Percentiles rank a stretch among this genome's conserved stretches.
Conservation (phyloP, 2,329 filamentous ascomycete genomes). For the Rachicladosporium sp. region DNA sequence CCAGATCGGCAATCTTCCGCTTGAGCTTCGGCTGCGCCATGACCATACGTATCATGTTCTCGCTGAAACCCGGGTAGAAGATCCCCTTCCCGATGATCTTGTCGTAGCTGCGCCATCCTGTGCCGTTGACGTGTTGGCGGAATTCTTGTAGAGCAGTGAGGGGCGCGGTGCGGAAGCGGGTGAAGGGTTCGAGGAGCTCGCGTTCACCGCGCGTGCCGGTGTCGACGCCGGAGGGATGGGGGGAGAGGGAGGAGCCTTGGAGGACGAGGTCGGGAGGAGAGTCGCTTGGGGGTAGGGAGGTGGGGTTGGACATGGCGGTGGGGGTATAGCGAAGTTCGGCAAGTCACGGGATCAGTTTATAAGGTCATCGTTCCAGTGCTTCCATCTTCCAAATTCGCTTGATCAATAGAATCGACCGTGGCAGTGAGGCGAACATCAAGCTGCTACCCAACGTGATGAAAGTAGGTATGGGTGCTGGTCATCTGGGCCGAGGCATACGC, state of each 20-base stretch:
- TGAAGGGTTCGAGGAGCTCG: slow-evolving; percentile 68
- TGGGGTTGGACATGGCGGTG: neutral
- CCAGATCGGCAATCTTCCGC: slow-evolving; percentile 61
- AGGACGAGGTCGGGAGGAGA: slow-evolving; percentile 34
- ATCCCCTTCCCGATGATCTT: slow-evolving; percentile 80
- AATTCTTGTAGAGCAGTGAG: slow-evolving; percentile 84
- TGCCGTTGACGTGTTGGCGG: slow-evolving; percentile 80
- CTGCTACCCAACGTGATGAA: no score
- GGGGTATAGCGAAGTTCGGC: neutral
- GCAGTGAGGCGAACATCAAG: no score
- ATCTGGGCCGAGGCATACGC: no score
- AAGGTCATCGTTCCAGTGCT: no score
- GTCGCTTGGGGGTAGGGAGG: neutral
- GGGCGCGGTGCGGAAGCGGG: slow-evolving; percentile 65
- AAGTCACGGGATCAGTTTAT: no score
- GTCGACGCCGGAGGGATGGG: slow-evolving; percentile 33
- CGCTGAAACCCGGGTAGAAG: slow-evolving; percentile 84
- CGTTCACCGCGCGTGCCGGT: slow-evolving; percentile 37
- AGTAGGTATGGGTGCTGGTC: no score
- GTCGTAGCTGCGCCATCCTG: slow-evolving; percentile 92
- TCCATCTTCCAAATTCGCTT: no score
- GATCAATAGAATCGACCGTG: no score
- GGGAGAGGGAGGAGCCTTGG: slow-evolving; percentile 31
- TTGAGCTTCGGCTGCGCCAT: slow-evolving; percentile 65
- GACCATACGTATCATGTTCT: slow-evolving; percentile 73